These are phyloP conservation scores for Gaeumannomyces tritici DNA, from an alignment of 2,329 filamentous ascomycete genomes.

Conservation along the genomic window DNA sequence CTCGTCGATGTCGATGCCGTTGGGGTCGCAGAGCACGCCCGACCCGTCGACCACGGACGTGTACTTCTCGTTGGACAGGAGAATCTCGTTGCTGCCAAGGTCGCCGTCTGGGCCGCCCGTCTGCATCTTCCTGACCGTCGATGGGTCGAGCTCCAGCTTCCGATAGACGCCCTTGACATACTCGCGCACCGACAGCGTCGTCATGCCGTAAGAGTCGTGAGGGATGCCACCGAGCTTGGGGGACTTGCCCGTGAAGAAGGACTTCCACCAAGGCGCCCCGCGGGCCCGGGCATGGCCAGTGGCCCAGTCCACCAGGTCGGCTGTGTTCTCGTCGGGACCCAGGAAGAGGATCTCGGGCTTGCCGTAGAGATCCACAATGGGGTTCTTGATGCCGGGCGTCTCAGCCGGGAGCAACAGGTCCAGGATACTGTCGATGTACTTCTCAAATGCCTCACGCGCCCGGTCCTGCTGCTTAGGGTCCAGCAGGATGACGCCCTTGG, in stretches of 20 bases:
- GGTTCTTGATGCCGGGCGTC: constrained; percentile 97
- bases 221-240: constrained; percentile 93
- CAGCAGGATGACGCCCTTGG: constrained; percentile 93
- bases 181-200: constrained; percentile 88
- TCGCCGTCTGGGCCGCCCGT: constrained; percentile 96
- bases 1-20: constrained; percentile 75
- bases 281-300: constrained; percentile 83
- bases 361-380: constrained; percentile 88
- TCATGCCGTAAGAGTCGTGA: constrained; percentile 96
- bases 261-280: constrained; percentile 98
- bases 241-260: constrained; percentile 98
- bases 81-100: constrained; percentile 93
- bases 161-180: constrained; percentile 96
- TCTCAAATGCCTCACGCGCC: constrained; percentile 87
- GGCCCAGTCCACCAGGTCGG: constrained; percentile 96
- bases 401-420: constrained; percentile 83
- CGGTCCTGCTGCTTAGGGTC: constrained; percentile 93
- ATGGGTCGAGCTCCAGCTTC: constrained; percentile 83
- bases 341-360: constrained; percentile 97
- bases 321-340: constrained; percentile 98
- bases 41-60: constrained; percentile 92
- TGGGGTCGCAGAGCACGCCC: constrained; percentile 86
- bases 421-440: constrained; percentile 98
- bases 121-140: constrained; percentile 84
- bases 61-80: constrained; percentile 93